Percentiles rank a stretch among this genome's conserved stretches.
Conservation (phyloP, 2,329 filamentous ascomycete genomes). For the Cercospora sesami region DNA sequence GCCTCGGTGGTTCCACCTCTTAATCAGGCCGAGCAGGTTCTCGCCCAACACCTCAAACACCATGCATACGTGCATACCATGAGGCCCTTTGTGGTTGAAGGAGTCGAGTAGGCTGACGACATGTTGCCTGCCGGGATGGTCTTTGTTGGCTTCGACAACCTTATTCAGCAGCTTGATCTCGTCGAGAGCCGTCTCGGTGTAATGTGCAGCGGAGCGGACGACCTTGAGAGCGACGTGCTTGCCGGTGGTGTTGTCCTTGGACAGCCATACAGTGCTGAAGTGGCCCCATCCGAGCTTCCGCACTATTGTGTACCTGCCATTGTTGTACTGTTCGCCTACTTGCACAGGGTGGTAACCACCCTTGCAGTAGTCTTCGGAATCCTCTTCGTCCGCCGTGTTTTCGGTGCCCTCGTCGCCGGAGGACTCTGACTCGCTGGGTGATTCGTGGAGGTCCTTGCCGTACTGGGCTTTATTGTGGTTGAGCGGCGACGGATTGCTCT, state of each 20-base stretch:
- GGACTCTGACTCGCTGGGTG: constrained; percentile 62
- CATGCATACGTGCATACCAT: constrained; percentile 97
- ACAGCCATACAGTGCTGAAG: constrained; percentile 93
- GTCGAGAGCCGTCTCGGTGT: constrained; percentile 97
- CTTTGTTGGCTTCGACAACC: constrained; percentile 91
- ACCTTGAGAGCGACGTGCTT: constrained; percentile 98
- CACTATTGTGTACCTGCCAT: constrained; percentile 93
- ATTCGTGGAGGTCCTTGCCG: constrained; percentile 64
- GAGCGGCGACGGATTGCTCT: constrained; percentile 30
- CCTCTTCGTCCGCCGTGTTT: constrained; percentile 95
- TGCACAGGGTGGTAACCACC: constrained; percentile 95
- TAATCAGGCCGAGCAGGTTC: constrained; percentile 92
- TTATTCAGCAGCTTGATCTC: constrained; percentile 98
- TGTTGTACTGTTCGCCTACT: constrained; percentile 95
- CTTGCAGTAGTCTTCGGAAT: constrained; percentile 99
- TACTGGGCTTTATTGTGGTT: constrained; percentile 43
- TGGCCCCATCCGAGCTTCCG: constrained; percentile 98
- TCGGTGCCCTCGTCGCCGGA: constrained; percentile 78
- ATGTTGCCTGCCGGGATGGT: constrained; percentile 90
- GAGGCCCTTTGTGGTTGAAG: constrained; percentile 95
- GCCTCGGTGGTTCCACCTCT: constrained; percentile 96
- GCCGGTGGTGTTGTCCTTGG: constrained; percentile 78
- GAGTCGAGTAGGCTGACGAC: constrained; percentile 95
- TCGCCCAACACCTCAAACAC: constrained; percentile 97
- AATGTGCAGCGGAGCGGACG: constrained; percentile 94